These are phyloP conservation scores for Emergomyces pasteurianus DNA, from an alignment of 2,329 filamentous ascomycete genomes.

Conservation along the genomic window DNA sequence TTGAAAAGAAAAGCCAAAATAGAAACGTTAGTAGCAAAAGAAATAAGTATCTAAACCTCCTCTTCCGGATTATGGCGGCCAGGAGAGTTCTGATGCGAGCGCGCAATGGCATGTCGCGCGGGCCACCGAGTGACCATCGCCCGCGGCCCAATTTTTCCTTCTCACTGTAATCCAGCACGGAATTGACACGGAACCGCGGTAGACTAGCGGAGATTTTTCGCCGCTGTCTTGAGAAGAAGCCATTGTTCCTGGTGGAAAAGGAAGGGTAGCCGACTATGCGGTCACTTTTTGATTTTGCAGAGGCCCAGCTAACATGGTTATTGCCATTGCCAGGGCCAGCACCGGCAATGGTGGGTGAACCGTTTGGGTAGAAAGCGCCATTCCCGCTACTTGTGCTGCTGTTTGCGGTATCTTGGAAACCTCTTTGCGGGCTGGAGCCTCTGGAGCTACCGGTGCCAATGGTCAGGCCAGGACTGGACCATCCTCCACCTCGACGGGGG, in stretches of 20 bases:
- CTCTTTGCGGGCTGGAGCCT: constrained; percentile 46
- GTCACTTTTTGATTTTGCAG: constrained; percentile 63
- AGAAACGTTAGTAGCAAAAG: constrained; percentile 48
- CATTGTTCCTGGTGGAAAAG: constrained; percentile 68
- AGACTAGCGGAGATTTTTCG: constrained; percentile 68
- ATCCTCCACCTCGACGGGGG: constrained; percentile 71
- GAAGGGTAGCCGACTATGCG: constrained; percentile 64
- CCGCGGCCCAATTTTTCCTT: constrained; percentile 64
- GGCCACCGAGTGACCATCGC: constrained; percentile 31
- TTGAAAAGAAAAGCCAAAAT: constrained; percentile 56
- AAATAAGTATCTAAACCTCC: constrained; percentile 52
- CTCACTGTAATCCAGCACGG: constrained; percentile 47
- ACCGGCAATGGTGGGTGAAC: constrained; percentile 1
- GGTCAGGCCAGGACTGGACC: constrained; percentile 71
- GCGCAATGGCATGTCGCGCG: constrained; percentile 25
- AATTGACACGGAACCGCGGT: constrained; percentile 52
- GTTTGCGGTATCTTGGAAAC: constrained; percentile 37
- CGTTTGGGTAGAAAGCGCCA: constrained; percentile 19
- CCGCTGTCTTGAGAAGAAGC: constrained; percentile 79
- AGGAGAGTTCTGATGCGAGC: constrained; percentile 24
- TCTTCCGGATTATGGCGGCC: constrained; percentile 48
- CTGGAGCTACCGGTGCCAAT: constrained; percentile 52
- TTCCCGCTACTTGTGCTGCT: constrained; percentile 25
- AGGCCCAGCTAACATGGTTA: constrained; percentile 68
- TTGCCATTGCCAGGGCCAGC: constrained; percentile 10